Evolutionary conservation across 306 rosid species (phyloP).

Genomic region (Corylus avellana): DNA sequence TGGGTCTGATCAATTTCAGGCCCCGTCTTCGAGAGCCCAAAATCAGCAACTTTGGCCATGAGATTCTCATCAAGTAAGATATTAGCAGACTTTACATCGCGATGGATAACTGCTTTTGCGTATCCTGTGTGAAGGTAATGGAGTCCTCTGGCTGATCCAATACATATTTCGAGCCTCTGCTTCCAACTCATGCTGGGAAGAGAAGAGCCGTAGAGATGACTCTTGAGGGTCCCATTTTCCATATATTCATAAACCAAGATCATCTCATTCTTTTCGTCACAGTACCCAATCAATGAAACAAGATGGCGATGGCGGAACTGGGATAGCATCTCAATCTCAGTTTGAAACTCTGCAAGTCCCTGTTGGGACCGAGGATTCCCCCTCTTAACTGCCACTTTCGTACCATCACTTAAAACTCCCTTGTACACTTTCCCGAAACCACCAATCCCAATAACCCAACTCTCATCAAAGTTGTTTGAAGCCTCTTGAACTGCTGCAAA

Average conservation of each 20-base stretch:
- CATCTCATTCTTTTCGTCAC: slow-evolving; percentile 91
- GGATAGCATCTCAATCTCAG: slow-evolving; percentile 87
- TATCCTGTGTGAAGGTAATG: slow-evolving; percentile 94
- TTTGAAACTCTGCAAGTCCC: slow-evolving; percentile 79
- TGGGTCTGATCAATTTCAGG: slow-evolving; percentile 88
- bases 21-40: slow-evolving; percentile 80
- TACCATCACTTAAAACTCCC: slow-evolving; percentile 71
- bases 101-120: slow-evolving; percentile 88
- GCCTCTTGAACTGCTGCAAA: slow-evolving; percentile 70
- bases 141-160: slow-evolving; percentile 93
- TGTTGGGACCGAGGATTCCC: slow-evolving; percentile 85
- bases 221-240: slow-evolving; percentile 88
- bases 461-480: slow-evolving; percentile 78
- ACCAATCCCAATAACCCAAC: slow-evolving; percentile 77
- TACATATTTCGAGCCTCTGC: slow-evolving; percentile 81
- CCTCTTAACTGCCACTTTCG: slow-evolving; percentile 88
- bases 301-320: slow-evolving; percentile 95
- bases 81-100: slow-evolving; percentile 88
- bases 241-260: slow-evolving; percentile 85
- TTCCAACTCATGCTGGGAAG: slow-evolving; percentile 79
- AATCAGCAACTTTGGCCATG: slow-evolving; percentile 95
- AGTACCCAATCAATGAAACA: slow-evolving; percentile 84
- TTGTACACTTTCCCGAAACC: slow-evolving; percentile 89
- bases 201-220: slow-evolving; percentile 80
- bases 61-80: slow-evolving; percentile 86